A percentile compares a stretch with the other conserved stretches of the same genome.
phyloP scores from a whole-genome alignment of 805 yeast species.

The Candida lessepsii region DNA sequence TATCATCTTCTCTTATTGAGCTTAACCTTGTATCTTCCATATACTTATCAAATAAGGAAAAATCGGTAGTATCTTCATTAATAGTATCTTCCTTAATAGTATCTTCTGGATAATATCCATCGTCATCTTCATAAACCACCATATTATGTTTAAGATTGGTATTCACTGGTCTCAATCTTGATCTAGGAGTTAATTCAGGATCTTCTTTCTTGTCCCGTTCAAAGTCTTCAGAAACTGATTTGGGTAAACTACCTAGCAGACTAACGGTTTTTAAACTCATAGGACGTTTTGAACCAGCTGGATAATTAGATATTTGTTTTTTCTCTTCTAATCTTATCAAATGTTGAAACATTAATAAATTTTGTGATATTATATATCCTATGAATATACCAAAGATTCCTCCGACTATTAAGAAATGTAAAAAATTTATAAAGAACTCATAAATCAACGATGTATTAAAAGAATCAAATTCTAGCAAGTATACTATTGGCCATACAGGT shows the following conservation, averaged over 20 bases:
- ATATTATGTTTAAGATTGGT: background rate
- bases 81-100: constrained; percentile 1
- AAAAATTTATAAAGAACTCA: constrained; percentile 10
- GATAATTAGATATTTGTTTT: constrained; percentile 1
- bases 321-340: background rate
- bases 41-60: constrained; percentile 11
- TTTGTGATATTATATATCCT: constrained; percentile 10
- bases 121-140: constrained; percentile 8
- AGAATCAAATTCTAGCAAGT: constrained; percentile 11
- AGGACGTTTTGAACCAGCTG: background rate
- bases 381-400: constrained; percentile 9
- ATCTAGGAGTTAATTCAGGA: constrained; percentile 3
- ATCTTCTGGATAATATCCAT: constrained; percentile 6
- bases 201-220: background rate
- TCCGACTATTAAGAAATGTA: constrained; percentile 14
- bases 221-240: too few species aligned
- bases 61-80: background rate
- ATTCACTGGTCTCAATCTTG: constrained; percentile 2
- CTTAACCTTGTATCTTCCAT: constrained; percentile 12
- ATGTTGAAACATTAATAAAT: constrained; percentile 1
- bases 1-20: constrained; percentile 6
- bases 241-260: background rate
- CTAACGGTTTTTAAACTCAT: background rate
- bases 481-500: constrained; percentile 10
- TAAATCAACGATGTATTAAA: constrained; percentile 1